Evolutionary conservation across 192 early-diverging fungal species (phyloP).

Genomic region (Coemansia sp.): DNA sequence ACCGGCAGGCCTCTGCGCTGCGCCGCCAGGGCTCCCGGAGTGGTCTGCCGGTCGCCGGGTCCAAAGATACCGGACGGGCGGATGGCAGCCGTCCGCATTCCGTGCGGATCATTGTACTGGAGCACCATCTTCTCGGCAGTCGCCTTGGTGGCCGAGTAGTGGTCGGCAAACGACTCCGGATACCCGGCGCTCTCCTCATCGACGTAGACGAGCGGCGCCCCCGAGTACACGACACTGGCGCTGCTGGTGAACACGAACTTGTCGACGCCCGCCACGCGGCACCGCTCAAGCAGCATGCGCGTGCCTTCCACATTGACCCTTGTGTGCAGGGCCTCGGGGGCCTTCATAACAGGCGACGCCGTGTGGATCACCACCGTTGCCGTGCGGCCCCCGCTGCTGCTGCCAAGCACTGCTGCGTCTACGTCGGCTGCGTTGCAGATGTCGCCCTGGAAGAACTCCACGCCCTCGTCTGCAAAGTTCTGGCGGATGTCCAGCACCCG

Average conservation of each 20-base stretch:
- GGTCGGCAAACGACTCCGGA: conserved; percentile 74
- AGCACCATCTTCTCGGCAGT: conserved; percentile 76
- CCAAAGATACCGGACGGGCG: conserved; percentile 94
- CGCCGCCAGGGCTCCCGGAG: conserved; percentile 68
- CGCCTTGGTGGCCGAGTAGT: conserved; percentile 92
- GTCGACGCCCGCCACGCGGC: conserved; percentile 61
- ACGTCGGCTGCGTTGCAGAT: conserved; percentile 60
- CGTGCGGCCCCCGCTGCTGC: conserved; percentile 31
- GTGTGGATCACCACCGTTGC: conserved; percentile 84
- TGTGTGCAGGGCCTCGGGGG: conserved; percentile 70
- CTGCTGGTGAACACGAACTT: conserved; percentile 85
- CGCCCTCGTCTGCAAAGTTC: conserved; percentile 48
- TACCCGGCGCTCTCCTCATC: conserved; percentile 75
- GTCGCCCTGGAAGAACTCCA: conserved; percentile 60
- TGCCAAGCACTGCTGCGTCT: conserved; percentile 52
- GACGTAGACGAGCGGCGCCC: conserved; percentile 70
- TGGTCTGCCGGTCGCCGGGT: conserved; percentile 73
- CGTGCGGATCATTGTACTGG: conserved; percentile 63
- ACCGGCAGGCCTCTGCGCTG: conserved; percentile 60
- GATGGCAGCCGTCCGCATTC: conserved; percentile 72
- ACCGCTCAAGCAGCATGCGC: conserved; percentile 76
- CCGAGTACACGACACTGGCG: conserved; percentile 88
- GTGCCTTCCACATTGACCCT: conserved; percentile 88
- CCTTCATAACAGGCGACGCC: conserved; percentile 82
- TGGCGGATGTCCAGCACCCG: conserved; percentile 82